Conservation (phyloP, 441 rosid genomes). For the Arabidopsis hybrid region DNA sequence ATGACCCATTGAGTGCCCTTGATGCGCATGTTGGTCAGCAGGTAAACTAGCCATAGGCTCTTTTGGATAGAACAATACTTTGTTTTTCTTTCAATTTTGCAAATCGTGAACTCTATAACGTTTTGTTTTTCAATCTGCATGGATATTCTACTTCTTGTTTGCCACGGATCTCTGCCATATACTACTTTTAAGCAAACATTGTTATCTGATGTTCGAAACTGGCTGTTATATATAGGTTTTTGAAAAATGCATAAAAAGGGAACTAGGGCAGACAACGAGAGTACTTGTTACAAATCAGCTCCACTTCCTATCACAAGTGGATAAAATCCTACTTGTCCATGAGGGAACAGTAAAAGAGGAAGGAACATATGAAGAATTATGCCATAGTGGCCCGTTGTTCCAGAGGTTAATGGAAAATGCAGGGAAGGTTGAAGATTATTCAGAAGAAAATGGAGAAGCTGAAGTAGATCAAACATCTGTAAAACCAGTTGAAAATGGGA, state of each 20-base stretch:
- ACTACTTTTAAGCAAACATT: slow-evolving; percentile 24
- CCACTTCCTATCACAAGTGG: slow-evolving; percentile 95
- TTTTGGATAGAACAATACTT: slow-evolving; percentile 13
- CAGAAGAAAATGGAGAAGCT: slow-evolving; percentile 63
- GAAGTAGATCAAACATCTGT: slow-evolving; percentile 52
- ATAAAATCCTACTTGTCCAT: slow-evolving; percentile 79
- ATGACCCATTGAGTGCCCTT: slow-evolving; percentile 96
- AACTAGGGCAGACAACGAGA: slow-evolving; percentile 81
- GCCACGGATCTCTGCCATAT: slow-evolving; percentile 2
- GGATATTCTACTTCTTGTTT: slow-evolving; percentile 17
- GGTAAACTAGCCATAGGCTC: slow-evolving; percentile 54
- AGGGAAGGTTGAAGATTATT: slow-evolving; percentile 93
- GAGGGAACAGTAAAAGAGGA: slow-evolving; percentile 90
- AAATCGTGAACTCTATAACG: not conserved
- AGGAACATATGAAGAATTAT: slow-evolving; percentile 93
- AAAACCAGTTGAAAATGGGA: slow-evolving; percentile 66
- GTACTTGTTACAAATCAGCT: slow-evolving; percentile 98
- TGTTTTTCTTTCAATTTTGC: slow-evolving; percentile 19
- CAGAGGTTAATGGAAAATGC: slow-evolving; percentile 98
- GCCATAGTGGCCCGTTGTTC: slow-evolving; percentile 70
- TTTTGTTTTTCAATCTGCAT: slow-evolving; percentile 3
- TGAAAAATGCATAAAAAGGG: slow-evolving; percentile 87
- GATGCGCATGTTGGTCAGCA: slow-evolving; percentile 96
- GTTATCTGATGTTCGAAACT: slow-evolving; percentile 21
- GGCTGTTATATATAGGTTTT: slow-evolving; percentile 75